These are phyloP conservation scores for Plasmopara viticola DNA, from an alignment of 352 stramenopile genomes.

Conservation along the genomic window DNA sequence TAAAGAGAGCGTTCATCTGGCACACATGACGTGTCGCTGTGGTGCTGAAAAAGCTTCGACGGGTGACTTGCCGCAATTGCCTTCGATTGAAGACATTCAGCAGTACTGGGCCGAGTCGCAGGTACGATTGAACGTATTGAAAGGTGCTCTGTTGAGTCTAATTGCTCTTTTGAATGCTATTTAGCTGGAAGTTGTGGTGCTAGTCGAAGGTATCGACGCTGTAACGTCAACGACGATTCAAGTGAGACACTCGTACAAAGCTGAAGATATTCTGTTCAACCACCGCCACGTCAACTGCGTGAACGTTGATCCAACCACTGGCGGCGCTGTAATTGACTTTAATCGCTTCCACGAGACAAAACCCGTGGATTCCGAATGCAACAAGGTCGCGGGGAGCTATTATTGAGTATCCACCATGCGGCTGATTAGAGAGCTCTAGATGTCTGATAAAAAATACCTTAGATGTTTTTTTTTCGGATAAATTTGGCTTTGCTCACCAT, in stretches of 20 bases:
- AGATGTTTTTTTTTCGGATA: conserved; percentile 11
- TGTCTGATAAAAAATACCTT: background rate
- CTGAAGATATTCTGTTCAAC: conserved; percentile 90
- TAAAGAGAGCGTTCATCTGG: conserved; percentile 16
- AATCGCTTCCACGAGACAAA: conserved; percentile 83
- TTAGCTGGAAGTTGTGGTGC: conserved; percentile 93
- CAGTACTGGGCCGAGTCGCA: conserved; percentile 71
- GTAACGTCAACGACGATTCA: conserved; percentile 93
- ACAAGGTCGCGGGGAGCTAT: conserved; percentile 49
- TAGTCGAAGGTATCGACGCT: conserved; percentile 94
- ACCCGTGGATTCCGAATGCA: conserved; percentile 43
- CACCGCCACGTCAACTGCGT: conserved; percentile 92
- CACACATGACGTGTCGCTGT: conserved; percentile 48
- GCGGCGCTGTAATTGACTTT: conserved; percentile 85
- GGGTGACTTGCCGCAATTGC: conserved; percentile 22
- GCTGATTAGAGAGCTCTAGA: conserved; percentile 1
- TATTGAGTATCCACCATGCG: conserved; percentile 24
- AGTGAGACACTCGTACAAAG: conserved; percentile 93
- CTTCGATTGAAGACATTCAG: conserved; percentile 49
- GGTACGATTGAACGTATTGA: conserved; percentile 20
- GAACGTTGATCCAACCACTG: conserved; percentile 59
- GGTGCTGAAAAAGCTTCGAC: conserved; percentile 14
- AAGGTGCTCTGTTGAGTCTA: background rate
- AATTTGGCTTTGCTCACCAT: no score
- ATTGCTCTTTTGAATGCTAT: background rate